Conservation (phyloP, 1,139 yeast species). For the Scheffersomyces lignicola region DNA sequence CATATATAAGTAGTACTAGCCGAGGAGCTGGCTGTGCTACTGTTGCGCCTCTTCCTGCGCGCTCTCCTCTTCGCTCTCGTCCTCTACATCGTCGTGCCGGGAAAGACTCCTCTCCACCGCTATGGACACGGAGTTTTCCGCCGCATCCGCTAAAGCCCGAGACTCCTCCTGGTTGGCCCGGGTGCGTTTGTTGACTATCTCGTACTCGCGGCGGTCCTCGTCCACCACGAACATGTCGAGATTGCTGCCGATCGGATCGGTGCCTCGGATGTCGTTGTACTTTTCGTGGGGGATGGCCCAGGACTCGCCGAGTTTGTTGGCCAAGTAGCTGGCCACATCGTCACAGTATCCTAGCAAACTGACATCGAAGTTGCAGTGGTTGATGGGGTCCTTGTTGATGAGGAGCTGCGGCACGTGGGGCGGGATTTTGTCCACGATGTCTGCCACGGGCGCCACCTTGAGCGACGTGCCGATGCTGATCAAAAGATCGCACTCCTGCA, state of each 20-base stretch:
- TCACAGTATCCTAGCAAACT: constrained; percentile 84
- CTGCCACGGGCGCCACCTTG: constrained; percentile 95
- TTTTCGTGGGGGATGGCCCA: constrained; percentile 68
- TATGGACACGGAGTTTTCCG: constrained; percentile 5
- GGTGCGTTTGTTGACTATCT: constrained; percentile 12
- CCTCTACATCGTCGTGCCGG: not conserved
- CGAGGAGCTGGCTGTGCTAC: not conserved
- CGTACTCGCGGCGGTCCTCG: constrained; percentile 23
- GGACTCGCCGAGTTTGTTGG: constrained; percentile 46
- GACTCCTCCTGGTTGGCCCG: not conserved
- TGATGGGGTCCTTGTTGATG: constrained; percentile 79
- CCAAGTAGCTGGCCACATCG: constrained; percentile 71
- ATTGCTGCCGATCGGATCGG: constrained; percentile 13
- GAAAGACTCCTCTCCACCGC: too few species aligned
- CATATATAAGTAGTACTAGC: not conserved
- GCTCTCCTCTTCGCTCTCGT: not conserved
- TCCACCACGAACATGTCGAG: constrained; percentile 21
- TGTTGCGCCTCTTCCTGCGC: not conserved
- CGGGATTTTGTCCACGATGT: constrained; percentile 76
- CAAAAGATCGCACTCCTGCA: constrained; percentile 71
- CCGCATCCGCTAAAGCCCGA: constrained; percentile 3
- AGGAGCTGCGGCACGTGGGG: constrained; percentile 77
- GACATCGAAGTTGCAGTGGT: constrained; percentile 78
- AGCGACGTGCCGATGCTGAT: constrained; percentile 92
- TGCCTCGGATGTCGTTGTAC: constrained; percentile 20